Percentiles rank a stretch among this genome's conserved stretches.
Evolutionary conservation across 768 basidiomycete genomes (phyloP).

Genomic region (Agaricus subrufescens): DNA sequence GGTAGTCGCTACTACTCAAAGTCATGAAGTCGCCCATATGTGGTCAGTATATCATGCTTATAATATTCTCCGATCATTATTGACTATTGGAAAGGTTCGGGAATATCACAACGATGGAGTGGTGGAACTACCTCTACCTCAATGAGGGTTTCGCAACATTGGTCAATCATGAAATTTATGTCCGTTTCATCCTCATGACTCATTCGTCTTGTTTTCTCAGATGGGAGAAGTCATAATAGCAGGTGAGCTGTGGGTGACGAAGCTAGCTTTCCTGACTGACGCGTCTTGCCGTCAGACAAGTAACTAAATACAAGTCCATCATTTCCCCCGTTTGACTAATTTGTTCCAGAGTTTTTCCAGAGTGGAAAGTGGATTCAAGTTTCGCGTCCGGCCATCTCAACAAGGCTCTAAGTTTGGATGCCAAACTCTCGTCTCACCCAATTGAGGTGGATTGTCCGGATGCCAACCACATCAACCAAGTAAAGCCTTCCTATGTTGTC

Average conservation of each 20-base stretch:
- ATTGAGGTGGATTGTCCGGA: slow-evolving; percentile 90
- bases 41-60: slow-evolving; percentile 37
- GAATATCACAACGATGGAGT: slow-evolving; percentile 89
- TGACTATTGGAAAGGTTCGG: slow-evolving; percentile 60
- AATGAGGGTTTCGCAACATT: slow-evolving; percentile 89
- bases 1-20: slow-evolving; percentile 69
- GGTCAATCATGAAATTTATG: slow-evolving; percentile 35
- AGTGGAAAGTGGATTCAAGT: slow-evolving; percentile 78
- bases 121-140: slow-evolving; percentile 85
- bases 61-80: neutral
- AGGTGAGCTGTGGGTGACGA: slow-evolving; percentile 35
- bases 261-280: neutral
- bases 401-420: slow-evolving; percentile 76
- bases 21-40: slow-evolving; percentile 87
- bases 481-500: slow-evolving; percentile 16
- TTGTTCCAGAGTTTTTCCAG: slow-evolving; percentile 59
- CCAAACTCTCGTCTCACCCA: slow-evolving; percentile 85
- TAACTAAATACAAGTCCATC: slow-evolving; percentile 20
- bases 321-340: neutral
- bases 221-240: slow-evolving; percentile 88
- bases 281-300: slow-evolving; percentile 40
- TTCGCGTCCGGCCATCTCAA: slow-evolving; percentile 80
- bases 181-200: neutral
- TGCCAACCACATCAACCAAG: slow-evolving; percentile 79
- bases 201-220: slow-evolving; percentile 24